Evolutionary conservation across 2,329 filamentous ascomycete species (phyloP).

Genomic region (Trichophyton schoenleinii): DNA sequence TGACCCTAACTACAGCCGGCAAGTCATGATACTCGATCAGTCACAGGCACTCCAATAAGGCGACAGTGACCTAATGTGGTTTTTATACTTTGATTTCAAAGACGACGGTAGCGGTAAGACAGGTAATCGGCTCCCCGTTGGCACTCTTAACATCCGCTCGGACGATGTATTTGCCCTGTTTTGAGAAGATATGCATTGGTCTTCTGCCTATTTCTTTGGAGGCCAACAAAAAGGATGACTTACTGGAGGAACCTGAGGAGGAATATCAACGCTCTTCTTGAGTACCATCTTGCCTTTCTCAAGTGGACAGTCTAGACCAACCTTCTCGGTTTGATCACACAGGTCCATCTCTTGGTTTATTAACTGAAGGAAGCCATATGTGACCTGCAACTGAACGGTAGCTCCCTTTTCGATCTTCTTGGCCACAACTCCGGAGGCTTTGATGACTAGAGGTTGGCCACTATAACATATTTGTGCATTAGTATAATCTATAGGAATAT

Average conservation of each 20-base stretch:
- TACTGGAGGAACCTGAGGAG: conserved; percentile 78
- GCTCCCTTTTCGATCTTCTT: conserved; percentile 64
- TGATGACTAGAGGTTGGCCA: conserved; percentile 64
- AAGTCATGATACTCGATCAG: not conserved
- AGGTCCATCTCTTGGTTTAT: conserved; percentile 70
- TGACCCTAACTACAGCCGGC: too few relatives aligned
- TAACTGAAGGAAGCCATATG: conserved; percentile 85
- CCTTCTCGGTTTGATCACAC: conserved; percentile 78
- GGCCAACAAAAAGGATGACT: conserved; percentile 28
- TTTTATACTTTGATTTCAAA: conserved; percentile 7
- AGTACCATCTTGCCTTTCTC: conserved; percentile 63
- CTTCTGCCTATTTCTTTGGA: not conserved
- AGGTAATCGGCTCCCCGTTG: conserved; percentile 67
- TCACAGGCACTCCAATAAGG: not conserved
- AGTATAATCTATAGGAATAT: conserved; percentile 10
- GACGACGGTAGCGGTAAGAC: conserved; percentile 51
- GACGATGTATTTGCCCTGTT: conserved; percentile 78
- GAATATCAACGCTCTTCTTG: conserved; percentile 72
- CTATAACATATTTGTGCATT: conserved; percentile 37
- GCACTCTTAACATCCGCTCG: conserved; percentile 69
- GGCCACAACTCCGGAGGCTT: conserved; percentile 61
- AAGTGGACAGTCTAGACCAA: conserved; percentile 80
- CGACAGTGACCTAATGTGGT: not conserved
- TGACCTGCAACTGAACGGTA: conserved; percentile 71
- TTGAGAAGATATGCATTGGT: not conserved